phyloP scores from a whole-genome alignment of 495 filamentous ascomycete genomes.

The Tetracladium marchalianum region DNA sequence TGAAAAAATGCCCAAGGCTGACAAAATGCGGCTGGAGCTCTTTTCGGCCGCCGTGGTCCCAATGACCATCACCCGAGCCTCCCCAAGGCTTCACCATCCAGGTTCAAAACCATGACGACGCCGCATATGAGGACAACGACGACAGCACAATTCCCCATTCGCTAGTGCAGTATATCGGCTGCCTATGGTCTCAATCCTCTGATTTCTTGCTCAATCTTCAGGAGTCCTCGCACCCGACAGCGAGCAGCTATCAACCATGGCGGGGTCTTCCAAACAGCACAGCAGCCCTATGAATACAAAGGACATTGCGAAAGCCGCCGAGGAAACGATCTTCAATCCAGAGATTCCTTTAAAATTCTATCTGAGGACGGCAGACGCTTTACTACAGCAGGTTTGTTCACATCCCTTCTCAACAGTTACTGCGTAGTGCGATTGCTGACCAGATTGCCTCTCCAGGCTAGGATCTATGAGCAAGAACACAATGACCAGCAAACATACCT shows the following conservation, averaged over 20 bases:
- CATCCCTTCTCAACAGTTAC: not conserved
- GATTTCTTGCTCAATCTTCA: too few relatives aligned
- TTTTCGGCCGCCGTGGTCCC: too few relatives aligned
- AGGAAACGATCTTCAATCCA: conserved; percentile 70
- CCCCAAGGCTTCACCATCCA: too few relatives aligned
- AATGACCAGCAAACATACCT: conserved; percentile 83
- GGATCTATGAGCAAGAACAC: conserved; percentile 75
- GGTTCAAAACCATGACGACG: too few relatives aligned
- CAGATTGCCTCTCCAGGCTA: conserved; percentile 35
- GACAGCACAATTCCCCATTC: too few relatives aligned
- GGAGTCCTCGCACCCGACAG: too few relatives aligned
- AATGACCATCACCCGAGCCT: too few relatives aligned
- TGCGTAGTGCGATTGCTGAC: conserved; percentile 7
- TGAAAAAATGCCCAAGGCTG: too few relatives aligned
- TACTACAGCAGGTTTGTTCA: conserved; percentile 61
- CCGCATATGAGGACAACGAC: too few relatives aligned
- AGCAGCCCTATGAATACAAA: conserved; percentile 58
- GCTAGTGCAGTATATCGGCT: too few relatives aligned
- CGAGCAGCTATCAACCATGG: conserved; percentile 11
- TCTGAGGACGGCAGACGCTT: conserved; percentile 67
- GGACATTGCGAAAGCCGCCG: conserved; percentile 60
- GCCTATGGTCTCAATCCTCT: too few relatives aligned
- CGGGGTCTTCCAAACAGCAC: conserved; percentile 12
- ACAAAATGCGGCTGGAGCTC: too few relatives aligned
- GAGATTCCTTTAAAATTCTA: conserved; percentile 66